Percentiles rank a stretch among this genome's conserved stretches.
Evolutionary conservation across 2,329 filamentous ascomycete genomes (phyloP).

Genomic region (Byssothecium circinans): DNA sequence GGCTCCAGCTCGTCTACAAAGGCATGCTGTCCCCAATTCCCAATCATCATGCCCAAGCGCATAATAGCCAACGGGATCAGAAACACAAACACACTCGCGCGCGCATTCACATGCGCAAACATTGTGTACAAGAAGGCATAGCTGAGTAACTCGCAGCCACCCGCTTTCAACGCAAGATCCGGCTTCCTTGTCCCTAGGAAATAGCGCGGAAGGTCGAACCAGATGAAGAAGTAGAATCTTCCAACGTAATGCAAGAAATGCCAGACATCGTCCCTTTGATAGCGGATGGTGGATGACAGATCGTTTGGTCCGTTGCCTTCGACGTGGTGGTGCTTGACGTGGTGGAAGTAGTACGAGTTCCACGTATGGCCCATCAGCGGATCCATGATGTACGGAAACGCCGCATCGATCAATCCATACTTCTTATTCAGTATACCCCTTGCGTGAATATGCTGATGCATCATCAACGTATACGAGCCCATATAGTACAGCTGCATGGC

Average conservation of each 20-base stretch:
- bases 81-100: conserved; percentile 65
- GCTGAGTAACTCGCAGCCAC: conserved; percentile 63
- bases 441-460: conserved; percentile 83
- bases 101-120: conserved; percentile 51
- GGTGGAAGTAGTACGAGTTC: conserved; percentile 84
- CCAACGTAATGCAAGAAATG: conserved; percentile 73
- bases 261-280: conserved; percentile 68
- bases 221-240: conserved; percentile 72
- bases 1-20: conserved; percentile 76
- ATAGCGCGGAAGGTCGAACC: conserved; percentile 74
- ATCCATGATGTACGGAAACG: conserved; percentile 74
- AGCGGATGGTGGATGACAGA: conserved; percentile 73
- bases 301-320: conserved; percentile 79
- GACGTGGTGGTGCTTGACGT: conserved; percentile 84
- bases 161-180: conserved; percentile 57
- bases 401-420: conserved; percentile 59
- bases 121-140: conserved; percentile 53
- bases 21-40: conserved; percentile 84
- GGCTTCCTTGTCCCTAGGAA: conserved; percentile 66
- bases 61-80: conserved; percentile 67
- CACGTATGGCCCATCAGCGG: conserved; percentile 81
- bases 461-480: conserved; percentile 76
- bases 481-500: conserved; percentile 69
- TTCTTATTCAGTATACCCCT: conserved; percentile 65
- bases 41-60: conserved; percentile 74